These are phyloP conservation scores for Trichoderma pleuroti DNA, from an alignment of 2,329 filamentous ascomycete species.

Conservation along the genomic window DNA sequence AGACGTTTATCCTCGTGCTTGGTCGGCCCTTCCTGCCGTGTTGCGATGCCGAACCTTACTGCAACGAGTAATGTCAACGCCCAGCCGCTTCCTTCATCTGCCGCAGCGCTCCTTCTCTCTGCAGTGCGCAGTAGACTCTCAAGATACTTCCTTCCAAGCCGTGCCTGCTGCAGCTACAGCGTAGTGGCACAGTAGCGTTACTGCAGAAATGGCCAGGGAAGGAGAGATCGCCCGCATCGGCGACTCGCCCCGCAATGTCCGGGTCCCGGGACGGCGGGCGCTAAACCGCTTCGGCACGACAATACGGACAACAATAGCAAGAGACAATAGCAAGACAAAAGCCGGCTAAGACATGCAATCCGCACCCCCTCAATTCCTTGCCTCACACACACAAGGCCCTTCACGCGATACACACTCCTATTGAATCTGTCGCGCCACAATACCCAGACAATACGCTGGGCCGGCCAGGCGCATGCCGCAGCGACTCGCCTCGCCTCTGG, in stretches of 20 bases:
- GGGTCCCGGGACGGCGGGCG: conserved; percentile 26
- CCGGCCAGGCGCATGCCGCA: background rate
- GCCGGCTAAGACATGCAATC: background rate
- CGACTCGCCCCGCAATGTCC: conserved; percentile 14
- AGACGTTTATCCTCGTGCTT: background rate
- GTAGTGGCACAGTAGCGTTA: background rate
- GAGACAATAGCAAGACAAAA: conserved; percentile 32
- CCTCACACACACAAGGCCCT: background rate
- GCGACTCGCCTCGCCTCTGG: background rate
- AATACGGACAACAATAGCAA: conserved; percentile 36
- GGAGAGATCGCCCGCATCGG: conserved; percentile 9
- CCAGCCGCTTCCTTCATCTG: background rate
- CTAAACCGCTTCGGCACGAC: conserved; percentile 28
- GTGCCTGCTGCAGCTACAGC: background rate
- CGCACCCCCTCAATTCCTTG: background rate
- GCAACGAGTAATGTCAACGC: background rate
- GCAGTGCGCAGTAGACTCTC: background rate
- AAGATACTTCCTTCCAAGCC: background rate
- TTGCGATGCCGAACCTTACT: background rate
- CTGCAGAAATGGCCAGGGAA: background rate
- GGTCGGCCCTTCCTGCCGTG: background rate
- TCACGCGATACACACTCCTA: background rate
- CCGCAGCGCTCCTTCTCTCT: background rate
- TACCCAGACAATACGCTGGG: conserved; percentile 15
- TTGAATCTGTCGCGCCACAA: background rate